Conservation (phyloP, 441 rosid genomes). For the Hypseocharis bilobata region DNA sequence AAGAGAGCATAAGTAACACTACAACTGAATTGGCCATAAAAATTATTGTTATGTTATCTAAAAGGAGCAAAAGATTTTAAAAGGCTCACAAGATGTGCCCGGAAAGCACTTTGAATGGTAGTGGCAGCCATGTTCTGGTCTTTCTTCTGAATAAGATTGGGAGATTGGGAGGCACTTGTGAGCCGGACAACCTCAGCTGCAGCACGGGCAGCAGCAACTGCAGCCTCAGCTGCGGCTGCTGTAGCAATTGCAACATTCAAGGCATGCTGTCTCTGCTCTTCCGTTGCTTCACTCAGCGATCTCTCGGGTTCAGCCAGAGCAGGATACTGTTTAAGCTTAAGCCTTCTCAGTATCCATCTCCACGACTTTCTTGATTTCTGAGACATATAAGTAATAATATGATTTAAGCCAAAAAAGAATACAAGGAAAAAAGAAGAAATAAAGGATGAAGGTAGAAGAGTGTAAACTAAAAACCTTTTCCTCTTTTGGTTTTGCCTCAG, state of each 20-base stretch:
- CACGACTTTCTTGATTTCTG: conserved; percentile 50
- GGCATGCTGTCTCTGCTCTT: conserved; percentile 68
- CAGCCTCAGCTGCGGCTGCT: conserved; percentile 82
- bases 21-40: too few species aligned
- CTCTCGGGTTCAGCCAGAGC: conserved; percentile 34
- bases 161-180: conserved; percentile 33
- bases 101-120: conserved; percentile 63
- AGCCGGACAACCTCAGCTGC: conserved; percentile 81
- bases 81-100: conserved; percentile 63
- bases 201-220: conserved; percentile 71
- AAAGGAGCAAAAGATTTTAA: conserved; percentile 4
- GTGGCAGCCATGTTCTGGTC: conserved; percentile 49
- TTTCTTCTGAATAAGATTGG: conserved; percentile 18
- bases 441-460: neutral
- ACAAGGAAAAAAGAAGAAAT: neutral
- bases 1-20: too few species aligned
- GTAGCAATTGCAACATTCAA: conserved; percentile 75
- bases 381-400: neutral
- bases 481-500: conserved; percentile 37
- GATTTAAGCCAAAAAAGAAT: neutral
- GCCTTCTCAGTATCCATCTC: conserved; percentile 45
- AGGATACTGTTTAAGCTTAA: conserved; percentile 40
- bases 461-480: conserved; percentile 42
- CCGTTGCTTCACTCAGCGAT: conserved; percentile 45
- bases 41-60: neutral